phyloP scores from a whole-genome alignment of 768 basidiomycete genomes.

The Termitomyces eurrhizus region DNA sequence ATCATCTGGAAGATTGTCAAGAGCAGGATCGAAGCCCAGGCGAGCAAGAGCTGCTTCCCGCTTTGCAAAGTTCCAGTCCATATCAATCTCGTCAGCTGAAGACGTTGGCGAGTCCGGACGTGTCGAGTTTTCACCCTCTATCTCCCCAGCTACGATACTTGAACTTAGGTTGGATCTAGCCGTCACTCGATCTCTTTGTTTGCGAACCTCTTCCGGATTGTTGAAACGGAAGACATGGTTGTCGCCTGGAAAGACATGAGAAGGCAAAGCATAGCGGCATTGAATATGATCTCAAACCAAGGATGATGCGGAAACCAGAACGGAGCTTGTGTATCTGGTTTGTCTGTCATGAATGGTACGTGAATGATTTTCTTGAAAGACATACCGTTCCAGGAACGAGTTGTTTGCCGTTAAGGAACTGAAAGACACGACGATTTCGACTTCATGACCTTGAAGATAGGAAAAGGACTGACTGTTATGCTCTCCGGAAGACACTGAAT shows the following conservation, averaged over 20 bases:
- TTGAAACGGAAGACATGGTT: conserved; percentile 98
- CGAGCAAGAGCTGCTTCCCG: conserved; percentile 89
- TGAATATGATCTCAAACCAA: conserved; percentile 53
- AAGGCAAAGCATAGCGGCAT: conserved; percentile 1
- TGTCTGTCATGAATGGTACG: conserved; percentile 9
- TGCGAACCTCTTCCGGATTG: conserved; percentile 92
- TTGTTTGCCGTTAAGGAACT: conserved; percentile 96
- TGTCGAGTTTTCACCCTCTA: conserved; percentile 57
- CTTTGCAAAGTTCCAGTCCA: conserved; percentile 98
- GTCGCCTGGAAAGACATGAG: conserved; percentile 54
- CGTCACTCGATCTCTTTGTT: conserved; percentile 79
- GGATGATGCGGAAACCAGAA: conserved; percentile 94
- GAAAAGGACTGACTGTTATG: conserved; percentile 60
- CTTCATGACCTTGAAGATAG: conserved; percentile 6
- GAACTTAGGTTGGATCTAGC: conserved; percentile 66
- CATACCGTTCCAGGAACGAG: conserved; percentile 71
- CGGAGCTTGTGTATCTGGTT: conserved; percentile 73
- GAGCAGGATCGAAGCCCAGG: conserved; percentile 80
- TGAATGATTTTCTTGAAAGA: conserved; percentile 1
- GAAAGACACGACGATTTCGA: conserved; percentile 3
- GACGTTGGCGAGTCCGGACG: conserved; percentile 79
- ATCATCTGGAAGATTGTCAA: conserved; percentile 92
- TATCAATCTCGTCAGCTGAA: conserved; percentile 66
- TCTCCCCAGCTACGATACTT: conserved; percentile 61
- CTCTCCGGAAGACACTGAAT: conserved; percentile 77